Conservation (phyloP, 2,329 filamentous ascomycete species). For the Colletotrichum magnum region DNA sequence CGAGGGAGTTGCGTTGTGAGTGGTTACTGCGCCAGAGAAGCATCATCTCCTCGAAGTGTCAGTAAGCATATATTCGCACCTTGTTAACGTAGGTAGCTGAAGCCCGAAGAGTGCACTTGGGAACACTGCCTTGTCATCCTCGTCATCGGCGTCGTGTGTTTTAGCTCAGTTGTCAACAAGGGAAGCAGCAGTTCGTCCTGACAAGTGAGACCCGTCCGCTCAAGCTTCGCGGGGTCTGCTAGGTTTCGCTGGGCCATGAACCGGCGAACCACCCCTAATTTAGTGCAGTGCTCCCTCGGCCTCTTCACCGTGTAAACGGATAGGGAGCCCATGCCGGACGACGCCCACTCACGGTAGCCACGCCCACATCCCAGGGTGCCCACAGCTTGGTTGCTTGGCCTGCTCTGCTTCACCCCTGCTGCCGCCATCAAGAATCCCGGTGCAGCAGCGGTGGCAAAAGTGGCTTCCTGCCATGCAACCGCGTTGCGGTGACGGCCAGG, state of each 20-base stretch:
- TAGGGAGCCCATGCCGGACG: conserved; percentile 34
- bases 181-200: conserved; percentile 30
- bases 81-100: neutral
- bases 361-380: conserved; percentile 30
- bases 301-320: conserved; percentile 36
- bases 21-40: neutral
- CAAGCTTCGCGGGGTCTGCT: conserved; percentile 40
- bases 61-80: neutral
- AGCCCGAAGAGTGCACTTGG: neutral
- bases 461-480: conserved; percentile 18
- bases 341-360: conserved; percentile 34
- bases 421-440: conserved; percentile 12
- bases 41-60: neutral
- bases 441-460: conserved; percentile 29
- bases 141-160: conserved; percentile 17
- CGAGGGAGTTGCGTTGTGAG: neutral
- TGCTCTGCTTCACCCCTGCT: conserved; percentile 9
- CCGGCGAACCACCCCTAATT: conserved; percentile 26
- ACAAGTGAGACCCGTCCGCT: conserved; percentile 32
- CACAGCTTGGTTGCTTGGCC: conserved; percentile 17
- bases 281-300: conserved; percentile 17
- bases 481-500: conserved; percentile 19
- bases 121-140: neutral
- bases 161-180: conserved; percentile 26
- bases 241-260: conserved; percentile 33